A percentile compares a stretch with the other conserved stretches of the same genome.
Evolutionary conservation across 495 filamentous ascomycete species (phyloP).

Genomic region (Monascus purpureus): DNA sequence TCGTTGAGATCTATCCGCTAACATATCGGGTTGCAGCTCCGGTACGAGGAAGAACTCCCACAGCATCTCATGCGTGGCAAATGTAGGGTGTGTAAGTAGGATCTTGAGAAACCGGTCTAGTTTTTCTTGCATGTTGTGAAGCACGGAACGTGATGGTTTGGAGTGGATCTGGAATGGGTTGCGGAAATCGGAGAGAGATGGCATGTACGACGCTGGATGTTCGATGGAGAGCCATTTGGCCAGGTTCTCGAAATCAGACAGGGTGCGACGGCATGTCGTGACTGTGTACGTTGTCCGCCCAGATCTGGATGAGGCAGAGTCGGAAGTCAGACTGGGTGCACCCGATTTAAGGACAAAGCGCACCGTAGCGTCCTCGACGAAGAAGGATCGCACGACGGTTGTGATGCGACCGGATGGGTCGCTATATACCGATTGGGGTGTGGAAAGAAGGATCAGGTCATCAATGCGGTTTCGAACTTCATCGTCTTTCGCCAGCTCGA

Average conservation of each 20-base stretch:
- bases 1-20: conserved; percentile 72
- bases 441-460: conserved; percentile 75
- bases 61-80: conserved; percentile 90
- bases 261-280: conserved; percentile 83
- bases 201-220: conserved; percentile 90
- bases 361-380: conserved; percentile 92
- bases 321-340: conserved; percentile 29
- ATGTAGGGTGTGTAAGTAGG: conserved; percentile 79
- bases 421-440: conserved; percentile 26
- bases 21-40: conserved; percentile 77
- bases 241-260: conserved; percentile 83
- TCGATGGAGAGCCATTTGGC: conserved; percentile 78
- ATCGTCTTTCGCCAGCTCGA: conserved; percentile 96
- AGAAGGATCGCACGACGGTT: conserved; percentile 90
- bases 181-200: conserved; percentile 60
- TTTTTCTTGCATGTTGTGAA: conserved; percentile 76
- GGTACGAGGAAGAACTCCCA: conserved; percentile 99
- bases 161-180: conserved; percentile 89
- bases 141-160: conserved; percentile 71
- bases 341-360: conserved; percentile 90
- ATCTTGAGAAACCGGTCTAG: conserved; percentile 79
- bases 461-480: conserved; percentile 94
- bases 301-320: conserved; percentile 22
- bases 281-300: conserved; percentile 61
- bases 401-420: conserved; percentile 70